Conservation (phyloP, 2,329 filamentous ascomycete genomes). For the Trichoderma aggressivum region DNA sequence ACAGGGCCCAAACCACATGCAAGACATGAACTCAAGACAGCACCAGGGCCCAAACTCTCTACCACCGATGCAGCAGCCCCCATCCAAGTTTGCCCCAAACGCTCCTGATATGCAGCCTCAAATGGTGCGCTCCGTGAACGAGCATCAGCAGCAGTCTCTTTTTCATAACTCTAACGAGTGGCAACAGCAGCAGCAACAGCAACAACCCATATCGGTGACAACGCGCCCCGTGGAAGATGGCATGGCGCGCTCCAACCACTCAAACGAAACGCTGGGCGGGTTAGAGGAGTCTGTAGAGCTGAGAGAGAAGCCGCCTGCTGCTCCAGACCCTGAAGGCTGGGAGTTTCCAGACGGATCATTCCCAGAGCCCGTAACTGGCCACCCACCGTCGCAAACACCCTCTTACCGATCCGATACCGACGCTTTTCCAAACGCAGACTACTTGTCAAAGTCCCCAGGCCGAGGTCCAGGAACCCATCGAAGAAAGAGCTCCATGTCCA, state of each 20-base stretch:
- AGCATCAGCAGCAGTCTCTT: slow-evolving; percentile 40
- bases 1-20: slow-evolving; percentile 54
- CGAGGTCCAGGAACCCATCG: slow-evolving; percentile 67
- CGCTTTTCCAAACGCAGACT: slow-evolving; percentile 78
- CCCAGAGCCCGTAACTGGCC: slow-evolving; percentile 49
- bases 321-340: slow-evolving; percentile 72
- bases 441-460: slow-evolving; percentile 75
- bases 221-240: slow-evolving; percentile 36
- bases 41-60: slow-evolving; percentile 58
- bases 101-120: slow-evolving; percentile 41
- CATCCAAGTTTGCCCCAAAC: slow-evolving; percentile 34
- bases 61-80: slow-evolving; percentile 47
- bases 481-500: slow-evolving; percentile 75
- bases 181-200: slow-evolving; percentile 33
- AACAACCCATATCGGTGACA: slow-evolving; percentile 32
- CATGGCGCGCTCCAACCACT: slow-evolving; percentile 35
- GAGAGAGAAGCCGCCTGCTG: slow-evolving; percentile 44
- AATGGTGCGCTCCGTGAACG: slow-evolving; percentile 53
- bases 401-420: slow-evolving; percentile 78
- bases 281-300: slow-evolving; percentile 42
- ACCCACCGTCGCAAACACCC: slow-evolving; percentile 44
- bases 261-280: slow-evolving; percentile 38
- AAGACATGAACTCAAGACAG: slow-evolving; percentile 52
- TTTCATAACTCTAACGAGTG: slow-evolving; percentile 39
- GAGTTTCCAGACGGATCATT: slow-evolving; percentile 83